Evolutionary conservation across 192 early-diverging fungal genomes (phyloP).

Genomic region (Pilobolus umbonatus): DNA sequence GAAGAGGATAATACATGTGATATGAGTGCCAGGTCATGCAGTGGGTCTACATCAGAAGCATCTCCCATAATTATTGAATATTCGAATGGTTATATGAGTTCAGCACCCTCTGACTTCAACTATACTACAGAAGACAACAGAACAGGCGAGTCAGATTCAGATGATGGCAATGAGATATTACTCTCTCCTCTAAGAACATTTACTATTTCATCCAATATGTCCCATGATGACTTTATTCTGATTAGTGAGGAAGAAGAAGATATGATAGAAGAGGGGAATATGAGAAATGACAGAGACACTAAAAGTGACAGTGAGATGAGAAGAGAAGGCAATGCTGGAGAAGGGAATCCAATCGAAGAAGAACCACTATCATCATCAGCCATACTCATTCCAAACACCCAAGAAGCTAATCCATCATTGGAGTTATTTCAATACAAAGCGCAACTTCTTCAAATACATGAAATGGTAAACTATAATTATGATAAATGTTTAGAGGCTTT

Average conservation of each 20-base stretch:
- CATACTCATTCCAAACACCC: not conserved
- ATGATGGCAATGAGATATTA: not conserved
- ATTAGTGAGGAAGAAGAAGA: not conserved
- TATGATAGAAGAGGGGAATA: not conserved
- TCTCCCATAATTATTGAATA: not conserved
- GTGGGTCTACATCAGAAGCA: too few species aligned
- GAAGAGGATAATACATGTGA: too few species aligned
- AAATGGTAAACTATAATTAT: slow-evolving; percentile 1
- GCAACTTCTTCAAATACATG: not conserved
- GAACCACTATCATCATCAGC: not conserved
- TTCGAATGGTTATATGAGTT: not conserved
- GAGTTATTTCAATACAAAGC: not conserved
- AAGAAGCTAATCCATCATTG: not conserved
- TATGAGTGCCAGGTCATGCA: too few species aligned
- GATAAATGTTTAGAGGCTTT: too few species aligned
- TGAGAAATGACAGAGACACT: not conserved
- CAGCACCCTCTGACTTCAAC: not conserved
- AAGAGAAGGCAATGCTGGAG: not conserved
- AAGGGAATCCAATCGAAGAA: not conserved
- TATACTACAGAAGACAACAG: not conserved
- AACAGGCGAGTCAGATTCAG: not conserved
- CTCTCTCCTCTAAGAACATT: not conserved
- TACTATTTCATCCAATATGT: not conserved
- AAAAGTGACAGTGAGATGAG: not conserved
- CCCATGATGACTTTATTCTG: slow-evolving; percentile 1